A percentile compares a stretch with the other conserved stretches of the same genome.
Evolutionary conservation across 2,329 filamentous ascomycete genomes (phyloP).

Genomic region (Seiridium unicorne): DNA sequence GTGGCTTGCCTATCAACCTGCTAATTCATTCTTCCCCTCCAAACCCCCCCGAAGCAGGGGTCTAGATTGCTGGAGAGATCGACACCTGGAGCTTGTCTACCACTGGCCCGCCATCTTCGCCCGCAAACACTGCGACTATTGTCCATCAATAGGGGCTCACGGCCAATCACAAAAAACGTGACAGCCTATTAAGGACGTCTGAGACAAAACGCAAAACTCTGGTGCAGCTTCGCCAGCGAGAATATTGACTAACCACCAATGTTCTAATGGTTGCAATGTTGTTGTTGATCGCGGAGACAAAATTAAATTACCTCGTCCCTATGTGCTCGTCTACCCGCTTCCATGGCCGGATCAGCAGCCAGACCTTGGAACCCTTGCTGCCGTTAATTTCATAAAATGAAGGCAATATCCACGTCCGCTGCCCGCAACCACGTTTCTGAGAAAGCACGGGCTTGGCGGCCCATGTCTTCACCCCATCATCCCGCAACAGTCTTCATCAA

Average conservation of each 20-base stretch:
- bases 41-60: conserved; percentile 1
- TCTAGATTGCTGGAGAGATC: conserved; percentile 3
- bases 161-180: too few species aligned
- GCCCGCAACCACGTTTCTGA: conserved; percentile 4
- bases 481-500: background rate
- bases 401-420: conserved; percentile 11
- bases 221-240: too few species aligned
- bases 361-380: conserved; percentile 7
- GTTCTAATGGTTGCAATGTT: too few species aligned
- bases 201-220: too few species aligned
- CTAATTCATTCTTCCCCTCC: background rate
- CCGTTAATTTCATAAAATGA: conserved; percentile 11
- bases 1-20: conserved; percentile 3
- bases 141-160: too few species aligned
- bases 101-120: too few species aligned
- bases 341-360: conserved; percentile 5
- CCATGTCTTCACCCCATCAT: conserved; percentile 7
- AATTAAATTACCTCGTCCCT: conserved; percentile 1
- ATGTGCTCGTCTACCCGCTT: background rate
- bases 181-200: too few species aligned
- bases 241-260: too few species aligned
- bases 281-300: too few species aligned
- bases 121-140: too few species aligned
- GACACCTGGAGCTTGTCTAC: background rate
- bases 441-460: conserved; percentile 7